Base-by-base conservation (phyloP, 2,329 filamentous ascomycete species). In the Malbranchea cinnamomea region DNA sequence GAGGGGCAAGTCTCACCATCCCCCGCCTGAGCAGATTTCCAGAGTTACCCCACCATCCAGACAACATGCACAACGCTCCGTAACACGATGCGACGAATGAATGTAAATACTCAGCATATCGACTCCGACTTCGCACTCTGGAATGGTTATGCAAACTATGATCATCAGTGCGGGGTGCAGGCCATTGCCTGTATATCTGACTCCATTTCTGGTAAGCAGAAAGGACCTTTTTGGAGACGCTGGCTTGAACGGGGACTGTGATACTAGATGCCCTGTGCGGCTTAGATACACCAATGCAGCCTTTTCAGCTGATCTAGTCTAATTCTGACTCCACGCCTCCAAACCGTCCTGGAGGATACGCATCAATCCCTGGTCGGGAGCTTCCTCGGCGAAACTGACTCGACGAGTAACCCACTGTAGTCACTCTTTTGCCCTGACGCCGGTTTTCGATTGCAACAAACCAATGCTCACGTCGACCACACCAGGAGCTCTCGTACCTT, bases 381-480 rank as follows among this genome's bases (percentile, higher is more conserved):
- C 19, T 23, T 30, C 28, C 13, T 23, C 5, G 7, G 26, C 16
- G 18, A 28, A 23, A 9, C 18, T 22, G 16, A 30, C 20, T 23
- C 14, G 16, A 6, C 8, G 10, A 22, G 28, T 20, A 10, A 11
- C 27, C 18, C 19, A 23, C 20, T 13, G 11, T 11, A 23, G 13
- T 21, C 27, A 28, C 13, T 20, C 6, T 10, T 29, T 10, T 9
- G 27, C 11, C 12, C 9, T 23, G 9, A 12, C 28, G 8, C 19
- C 19, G 11, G 19, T 29, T 6, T 14, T 5, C 6, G 2, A 6
- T 7, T 21, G 12, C 10, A 21, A 20, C 4, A 16, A 22, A 23
- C 75, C 75, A 6, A 67, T 63, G 36, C 71, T 76, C 6, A 80
- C 63, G 48, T 80, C 73, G 10, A 79, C 57, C 11, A 79, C 45